A percentile compares a stretch with the other conserved stretches of the same genome.
These are phyloP conservation scores for Erucastrum elatum DNA, from an alignment of 345 rosid genomes.

Conservation along the genomic window DNA sequence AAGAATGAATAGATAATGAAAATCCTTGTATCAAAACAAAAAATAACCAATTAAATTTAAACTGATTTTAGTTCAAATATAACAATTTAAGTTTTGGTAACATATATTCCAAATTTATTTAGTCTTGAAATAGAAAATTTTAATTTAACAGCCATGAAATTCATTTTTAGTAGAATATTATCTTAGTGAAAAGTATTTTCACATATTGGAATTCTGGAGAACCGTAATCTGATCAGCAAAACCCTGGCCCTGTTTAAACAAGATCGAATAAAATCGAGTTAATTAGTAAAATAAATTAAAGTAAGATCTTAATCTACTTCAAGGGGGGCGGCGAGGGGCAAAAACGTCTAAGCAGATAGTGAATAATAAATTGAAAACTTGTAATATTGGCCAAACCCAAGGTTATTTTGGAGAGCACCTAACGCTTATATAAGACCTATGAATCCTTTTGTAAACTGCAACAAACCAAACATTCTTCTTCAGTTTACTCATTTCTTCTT, in stretches of 20 bases:
- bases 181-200: neutral
- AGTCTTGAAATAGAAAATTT: neutral
- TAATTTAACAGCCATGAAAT: neutral
- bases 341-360: neutral
- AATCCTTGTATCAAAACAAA: neutral
- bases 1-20: neutral
- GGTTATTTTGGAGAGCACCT: neutral
- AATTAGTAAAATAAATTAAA: neutral
- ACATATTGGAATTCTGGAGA: neutral
- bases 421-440: slow-evolving; percentile 17
- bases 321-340: slow-evolving; percentile 18
- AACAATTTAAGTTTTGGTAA: neutral
- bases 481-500: neutral
- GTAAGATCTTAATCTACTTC: slow-evolving; percentile 1
- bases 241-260: neutral
- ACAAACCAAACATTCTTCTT: slow-evolving; percentile 33
- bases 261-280: neutral
- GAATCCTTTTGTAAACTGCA: neutral
- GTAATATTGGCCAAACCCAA: slow-evolving; percentile 30
- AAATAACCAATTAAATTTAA: neutral
- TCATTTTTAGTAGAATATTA: neutral
- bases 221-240: neutral
- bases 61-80: neutral
- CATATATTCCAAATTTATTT: neutral
- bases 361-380: slow-evolving; percentile 4